A percentile compares a stretch with the other conserved stretches of the same genome.
Conservation (phyloP, 805 yeast species). For the Nakazawaea ishiwadae region DNA sequence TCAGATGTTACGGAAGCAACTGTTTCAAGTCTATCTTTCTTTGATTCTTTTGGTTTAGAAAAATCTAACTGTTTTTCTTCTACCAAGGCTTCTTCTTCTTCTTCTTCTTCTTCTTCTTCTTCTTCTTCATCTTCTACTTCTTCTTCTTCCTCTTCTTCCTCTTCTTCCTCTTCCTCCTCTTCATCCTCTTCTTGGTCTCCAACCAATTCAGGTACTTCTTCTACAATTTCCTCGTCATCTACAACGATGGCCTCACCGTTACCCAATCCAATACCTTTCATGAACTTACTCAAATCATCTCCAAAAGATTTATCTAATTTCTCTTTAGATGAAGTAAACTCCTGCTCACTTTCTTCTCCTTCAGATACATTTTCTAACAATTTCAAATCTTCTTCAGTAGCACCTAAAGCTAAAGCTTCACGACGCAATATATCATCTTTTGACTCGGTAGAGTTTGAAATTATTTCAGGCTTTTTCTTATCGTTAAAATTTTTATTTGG, state of each 20-base stretch:
- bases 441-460: constrained; percentile 1
- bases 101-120: constrained; percentile 30
- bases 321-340: constrained; percentile 39
- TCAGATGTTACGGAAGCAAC: constrained; percentile 50
- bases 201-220: constrained; percentile 24
- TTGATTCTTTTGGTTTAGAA: constrained; percentile 15
- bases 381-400: constrained; percentile 75
- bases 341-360: constrained; percentile 49
- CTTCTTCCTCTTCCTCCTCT: constrained; percentile 29
- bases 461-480: constrained; percentile 10
- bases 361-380: constrained; percentile 52
- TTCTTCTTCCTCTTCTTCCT: constrained; percentile 29
- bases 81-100: constrained; percentile 24
- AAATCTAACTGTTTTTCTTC: constrained; percentile 19
- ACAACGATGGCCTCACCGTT: constrained; percentile 31
- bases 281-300: constrained; percentile 54
- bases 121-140: constrained; percentile 33
- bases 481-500: constrained; percentile 5
- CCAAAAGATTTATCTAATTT: constrained; percentile 38
- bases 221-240: constrained; percentile 25
- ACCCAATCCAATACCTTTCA: constrained; percentile 65
- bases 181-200: constrained; percentile 32
- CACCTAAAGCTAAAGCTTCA: constrained; percentile 81
- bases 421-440: constrained; percentile 45
- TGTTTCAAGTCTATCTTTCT: constrained; percentile 23